Evolutionary conservation across 1,139 yeast genomes (phyloP).

Genomic region (Yamadazyma buinensis): DNA sequence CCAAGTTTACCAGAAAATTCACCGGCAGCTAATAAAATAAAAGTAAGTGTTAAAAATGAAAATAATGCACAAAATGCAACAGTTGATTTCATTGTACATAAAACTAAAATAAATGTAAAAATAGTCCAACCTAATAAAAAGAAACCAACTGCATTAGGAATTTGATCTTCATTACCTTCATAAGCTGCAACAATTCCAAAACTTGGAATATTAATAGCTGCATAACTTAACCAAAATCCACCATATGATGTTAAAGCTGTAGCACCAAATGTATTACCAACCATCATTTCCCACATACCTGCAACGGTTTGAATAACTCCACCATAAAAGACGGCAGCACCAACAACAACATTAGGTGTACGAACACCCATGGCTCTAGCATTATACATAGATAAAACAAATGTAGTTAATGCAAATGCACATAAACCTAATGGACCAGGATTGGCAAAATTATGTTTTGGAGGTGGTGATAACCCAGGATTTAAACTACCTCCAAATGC

Average conservation of each 20-base stretch:
- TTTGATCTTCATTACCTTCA: conserved; percentile 31
- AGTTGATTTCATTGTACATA: conserved; percentile 43
- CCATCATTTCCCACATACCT: conserved; percentile 50
- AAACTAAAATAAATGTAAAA: conserved; percentile 37
- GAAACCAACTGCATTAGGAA: conserved; percentile 37
- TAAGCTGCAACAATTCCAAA: conserved; percentile 61
- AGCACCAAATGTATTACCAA: conserved; percentile 39
- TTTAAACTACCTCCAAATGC: conserved; percentile 39
- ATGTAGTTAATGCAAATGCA: conserved; percentile 50
- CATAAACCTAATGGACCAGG: conserved; percentile 62
- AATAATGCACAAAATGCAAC: conserved; percentile 36
- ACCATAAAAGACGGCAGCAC: conserved; percentile 42
- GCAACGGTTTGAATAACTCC: conserved; percentile 46
- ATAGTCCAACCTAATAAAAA: conserved; percentile 45
- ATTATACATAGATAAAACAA: conserved; percentile 41
- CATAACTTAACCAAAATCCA: conserved; percentile 40
- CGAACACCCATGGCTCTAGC: conserved; percentile 40
- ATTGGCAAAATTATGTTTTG: conserved; percentile 42
- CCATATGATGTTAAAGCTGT: conserved; percentile 43
- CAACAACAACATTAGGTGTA: conserved; percentile 37
- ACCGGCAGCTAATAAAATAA: conserved; percentile 41
- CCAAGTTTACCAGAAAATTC: conserved; percentile 30
- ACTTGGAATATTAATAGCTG: conserved; percentile 28
- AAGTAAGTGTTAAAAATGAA: conserved; percentile 33
- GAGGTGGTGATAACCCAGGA: conserved; percentile 35